Conservation (phyloP, 2,329 filamentous ascomycete species). For the Nemania abortiva region DNA sequence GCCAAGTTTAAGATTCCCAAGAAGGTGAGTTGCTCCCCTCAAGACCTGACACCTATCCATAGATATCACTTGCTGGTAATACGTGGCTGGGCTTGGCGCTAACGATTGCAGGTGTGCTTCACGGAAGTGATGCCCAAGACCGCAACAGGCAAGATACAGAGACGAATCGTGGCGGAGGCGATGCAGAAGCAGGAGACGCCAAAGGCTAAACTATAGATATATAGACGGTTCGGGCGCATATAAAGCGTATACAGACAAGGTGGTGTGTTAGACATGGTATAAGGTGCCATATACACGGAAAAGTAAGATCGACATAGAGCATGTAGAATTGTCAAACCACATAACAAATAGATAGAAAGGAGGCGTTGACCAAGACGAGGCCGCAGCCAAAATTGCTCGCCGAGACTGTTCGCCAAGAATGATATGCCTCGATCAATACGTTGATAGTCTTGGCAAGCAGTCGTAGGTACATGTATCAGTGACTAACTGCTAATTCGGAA, state of each 20-base stretch:
- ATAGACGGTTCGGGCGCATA: neutral
- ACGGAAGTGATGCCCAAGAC: slow-evolving; percentile 90
- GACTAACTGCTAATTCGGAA: neutral
- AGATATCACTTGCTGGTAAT: slow-evolving; percentile 19
- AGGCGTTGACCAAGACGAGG: neutral
- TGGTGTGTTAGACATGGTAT: neutral
- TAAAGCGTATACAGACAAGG: too few relatives aligned
- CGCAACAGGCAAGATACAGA: slow-evolving; percentile 90
- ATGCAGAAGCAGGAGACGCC: slow-evolving; percentile 78
- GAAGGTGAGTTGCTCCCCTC: slow-evolving; percentile 65
- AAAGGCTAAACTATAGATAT: slow-evolving; percentile 65
- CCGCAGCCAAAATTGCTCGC: slow-evolving; percentile 3
- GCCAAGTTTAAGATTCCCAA: slow-evolving; percentile 90
- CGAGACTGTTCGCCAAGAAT: slow-evolving; percentile 26
- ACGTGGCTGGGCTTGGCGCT: slow-evolving; percentile 17
- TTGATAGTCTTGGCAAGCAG: neutral
- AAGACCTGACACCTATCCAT: neutral
- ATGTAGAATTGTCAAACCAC: slow-evolving; percentile 3
- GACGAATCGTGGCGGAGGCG: slow-evolving; percentile 85
- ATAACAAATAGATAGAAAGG: slow-evolving; percentile 13
- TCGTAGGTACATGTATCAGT: neutral
- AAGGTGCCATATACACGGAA: slow-evolving; percentile 9
- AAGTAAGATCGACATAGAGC: neutral
- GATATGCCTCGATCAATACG: slow-evolving; percentile 4
- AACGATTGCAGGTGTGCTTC: slow-evolving; percentile 74